Evolutionary conservation across 1,284 basidiomycete genomes (phyloP).

Genomic region (Cryptococcus neoformans): DNA sequence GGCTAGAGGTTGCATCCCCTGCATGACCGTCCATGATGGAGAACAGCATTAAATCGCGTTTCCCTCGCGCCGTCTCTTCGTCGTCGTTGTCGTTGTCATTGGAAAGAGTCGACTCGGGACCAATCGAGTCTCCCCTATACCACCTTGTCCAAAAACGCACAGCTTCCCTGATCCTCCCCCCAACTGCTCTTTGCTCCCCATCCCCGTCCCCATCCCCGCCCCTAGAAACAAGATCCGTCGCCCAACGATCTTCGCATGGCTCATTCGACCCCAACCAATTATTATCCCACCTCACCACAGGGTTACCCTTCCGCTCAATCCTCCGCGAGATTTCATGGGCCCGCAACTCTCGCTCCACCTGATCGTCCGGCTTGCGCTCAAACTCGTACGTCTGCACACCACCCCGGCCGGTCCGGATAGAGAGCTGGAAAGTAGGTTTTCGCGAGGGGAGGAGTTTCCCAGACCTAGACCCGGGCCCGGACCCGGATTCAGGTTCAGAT

Average conservation of each 20-base stretch:
- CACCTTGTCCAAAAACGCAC: neutral
- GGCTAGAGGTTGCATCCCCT: constrained; percentile 75
- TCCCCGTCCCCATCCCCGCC: constrained; percentile 51
- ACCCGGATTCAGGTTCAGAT: neutral
- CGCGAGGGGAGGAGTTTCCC: neutral
- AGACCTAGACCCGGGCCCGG: neutral
- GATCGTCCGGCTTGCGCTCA: constrained; percentile 24
- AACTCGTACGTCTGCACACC: constrained; percentile 23
- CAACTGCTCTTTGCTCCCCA: too few species aligned
- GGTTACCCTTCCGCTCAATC: constrained; percentile 29
- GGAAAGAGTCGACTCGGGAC: too few species aligned
- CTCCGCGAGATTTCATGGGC: constrained; percentile 24
- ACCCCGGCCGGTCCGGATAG: constrained; percentile 7
- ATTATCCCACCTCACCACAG: constrained; percentile 61
- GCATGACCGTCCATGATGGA: constrained; percentile 91
- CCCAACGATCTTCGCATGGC: constrained; percentile 83
- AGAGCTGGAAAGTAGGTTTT: constrained; percentile 8
- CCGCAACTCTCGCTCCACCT: constrained; percentile 31
- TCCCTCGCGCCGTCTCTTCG: neutral
- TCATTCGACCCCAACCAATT: constrained; percentile 79
- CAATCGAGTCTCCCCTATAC: constrained; percentile 1
- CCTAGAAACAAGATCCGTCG: constrained; percentile 62
- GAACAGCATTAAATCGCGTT: constrained; percentile 76
- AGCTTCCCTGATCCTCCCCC: constrained; percentile 1
- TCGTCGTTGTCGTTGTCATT: too few species aligned